phyloP scores from a whole-genome alignment of 495 filamentous ascomycete genomes.

The Chaetomium cochliodes region DNA sequence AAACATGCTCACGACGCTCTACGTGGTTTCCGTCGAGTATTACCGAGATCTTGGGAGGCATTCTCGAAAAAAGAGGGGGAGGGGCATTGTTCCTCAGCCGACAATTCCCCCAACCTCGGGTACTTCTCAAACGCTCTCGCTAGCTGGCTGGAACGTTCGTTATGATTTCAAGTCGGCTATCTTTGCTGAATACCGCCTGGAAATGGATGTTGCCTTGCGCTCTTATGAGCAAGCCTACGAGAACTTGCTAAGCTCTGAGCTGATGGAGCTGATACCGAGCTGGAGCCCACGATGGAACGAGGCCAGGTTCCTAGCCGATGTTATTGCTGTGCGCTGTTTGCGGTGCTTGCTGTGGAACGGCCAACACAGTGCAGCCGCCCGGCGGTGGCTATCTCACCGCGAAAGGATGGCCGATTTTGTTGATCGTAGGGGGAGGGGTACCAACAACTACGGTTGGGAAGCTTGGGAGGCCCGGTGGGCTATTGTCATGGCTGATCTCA shows the following conservation, averaged over 20 bases:
- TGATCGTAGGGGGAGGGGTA: slow-evolving; percentile 77
- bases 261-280: slow-evolving; percentile 81
- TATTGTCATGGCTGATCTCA: slow-evolving; percentile 73
- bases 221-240: slow-evolving; percentile 86
- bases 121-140: slow-evolving; percentile 78
- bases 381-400: slow-evolving; percentile 73
- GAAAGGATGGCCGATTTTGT: slow-evolving; percentile 68
- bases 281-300: slow-evolving; percentile 88
- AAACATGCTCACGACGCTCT: slow-evolving; percentile 60
- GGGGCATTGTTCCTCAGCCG: slow-evolving; percentile 71
- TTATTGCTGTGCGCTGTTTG: slow-evolving; percentile 72
- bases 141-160: slow-evolving; percentile 82
- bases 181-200: slow-evolving; percentile 85
- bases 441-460: slow-evolving; percentile 79
- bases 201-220: slow-evolving; percentile 79
- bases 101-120: slow-evolving; percentile 80
- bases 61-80: slow-evolving; percentile 74
- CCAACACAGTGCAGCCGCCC: slow-evolving; percentile 70
- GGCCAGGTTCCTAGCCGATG: slow-evolving; percentile 74
- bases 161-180: slow-evolving; percentile 91
- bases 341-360: slow-evolving; percentile 74
- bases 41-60: slow-evolving; percentile 91
- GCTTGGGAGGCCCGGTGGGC: slow-evolving; percentile 87
- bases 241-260: slow-evolving; percentile 70
- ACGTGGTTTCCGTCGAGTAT: slow-evolving; percentile 72